A percentile compares a stretch with the other conserved stretches of the same genome.
phyloP scores from a whole-genome alignment of 768 basidiomycete species.

The Leccinum obscurum region DNA sequence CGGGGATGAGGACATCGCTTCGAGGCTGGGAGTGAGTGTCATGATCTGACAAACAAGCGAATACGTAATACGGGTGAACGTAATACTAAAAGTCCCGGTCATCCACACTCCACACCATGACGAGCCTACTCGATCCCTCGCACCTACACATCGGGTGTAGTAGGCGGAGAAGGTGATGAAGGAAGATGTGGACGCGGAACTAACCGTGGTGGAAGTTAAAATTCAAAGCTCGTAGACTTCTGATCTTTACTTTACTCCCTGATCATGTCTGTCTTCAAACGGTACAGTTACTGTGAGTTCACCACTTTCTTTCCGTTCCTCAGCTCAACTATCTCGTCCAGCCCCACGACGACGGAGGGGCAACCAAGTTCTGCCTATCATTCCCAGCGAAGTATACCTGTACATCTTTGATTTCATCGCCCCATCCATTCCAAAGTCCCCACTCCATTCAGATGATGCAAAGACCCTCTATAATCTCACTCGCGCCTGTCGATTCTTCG shows the following conservation, averaged over 20 bases:
- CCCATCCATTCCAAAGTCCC: neutral
- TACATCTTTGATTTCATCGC: neutral
- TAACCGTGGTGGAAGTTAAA: constrained; percentile 10
- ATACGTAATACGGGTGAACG: too few species aligned
- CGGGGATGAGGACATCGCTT: constrained; percentile 71
- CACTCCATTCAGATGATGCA: neutral
- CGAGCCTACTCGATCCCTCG: too few species aligned
- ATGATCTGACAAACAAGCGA: too few species aligned
- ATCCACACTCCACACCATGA: too few species aligned
- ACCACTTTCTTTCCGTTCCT: neutral
- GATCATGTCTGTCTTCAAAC: neutral
- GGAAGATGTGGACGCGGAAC: too few species aligned
- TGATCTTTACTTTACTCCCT: too few species aligned
- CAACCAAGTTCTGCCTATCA: neutral
- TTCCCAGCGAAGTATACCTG: neutral
- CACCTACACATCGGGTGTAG: too few species aligned
- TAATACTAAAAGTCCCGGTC: too few species aligned
- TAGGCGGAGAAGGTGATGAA: too few species aligned
- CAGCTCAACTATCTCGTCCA: neutral
- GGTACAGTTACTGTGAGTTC: neutral
- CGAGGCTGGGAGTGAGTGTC: constrained; percentile 30
- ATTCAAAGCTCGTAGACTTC: constrained; percentile 39
- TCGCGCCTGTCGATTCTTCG: neutral
- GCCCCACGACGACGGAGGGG: too few species aligned
- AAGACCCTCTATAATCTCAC: neutral